Base-by-base conservation (phyloP, 768 basidiomycete genomes). In the Tricholomella constricta region DNA sequence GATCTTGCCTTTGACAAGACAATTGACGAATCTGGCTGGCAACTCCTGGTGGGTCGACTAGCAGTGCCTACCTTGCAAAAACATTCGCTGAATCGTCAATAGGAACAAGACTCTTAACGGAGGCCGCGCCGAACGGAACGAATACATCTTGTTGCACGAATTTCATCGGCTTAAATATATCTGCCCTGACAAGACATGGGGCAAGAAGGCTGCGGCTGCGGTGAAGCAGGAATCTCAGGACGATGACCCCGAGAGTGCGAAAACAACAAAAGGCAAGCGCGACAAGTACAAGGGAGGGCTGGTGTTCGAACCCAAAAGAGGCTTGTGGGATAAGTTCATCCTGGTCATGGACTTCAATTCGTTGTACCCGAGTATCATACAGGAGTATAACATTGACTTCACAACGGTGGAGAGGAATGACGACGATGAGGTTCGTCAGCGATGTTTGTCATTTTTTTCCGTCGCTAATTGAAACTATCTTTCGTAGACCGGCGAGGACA, bases 261-360 rank as follows among this genome's bases (percentile, higher is more conserved):
- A 85, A 62, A 68, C 77, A 3, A 71, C 73, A 26, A 91, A 91
- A 62, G 74, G 77, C 37, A 91, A 88, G 65, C 84, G 85, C 45
- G 96, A 98, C 72, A 98, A 98, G 72, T 99, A 93, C 76, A 97
- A 98, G 72, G 97, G 97, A 68, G 97, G 97, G 70, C 79, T 98
- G 47, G 97, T 99, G 17, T 94, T 99, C 58, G 92, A 97, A 53
- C 97, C 97, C 2, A 95, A 97, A 73, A 79, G 91, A 48, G 93
- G 95, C 10, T 75, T 99, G 35, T 98, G 93, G 91, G 97, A 98
- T 75, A 95, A 87, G 62, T 97, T 80, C 66, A 90, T 98, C 70
- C 80, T 99, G 15, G 97, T 99, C 70, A 99, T 99, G 97, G 97
- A 99, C 70, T 99, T 98, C 85, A 99, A 99, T 72, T 97, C 94